Conservation (phyloP, 768 basidiomycete genomes). For the Amanita phalloides region DNA sequence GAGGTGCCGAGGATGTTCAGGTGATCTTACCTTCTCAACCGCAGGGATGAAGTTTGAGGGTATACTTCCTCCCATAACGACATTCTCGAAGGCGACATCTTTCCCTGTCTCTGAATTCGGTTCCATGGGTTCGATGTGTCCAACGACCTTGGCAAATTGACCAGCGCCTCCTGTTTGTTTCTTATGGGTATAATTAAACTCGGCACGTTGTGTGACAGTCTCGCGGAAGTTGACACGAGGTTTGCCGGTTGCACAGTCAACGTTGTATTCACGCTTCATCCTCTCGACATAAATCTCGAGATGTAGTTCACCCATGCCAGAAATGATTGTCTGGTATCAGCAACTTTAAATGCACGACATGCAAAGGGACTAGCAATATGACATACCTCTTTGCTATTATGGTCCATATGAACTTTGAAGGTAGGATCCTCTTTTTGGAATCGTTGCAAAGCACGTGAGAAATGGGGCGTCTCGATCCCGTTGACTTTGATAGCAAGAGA, state of each 20-base stretch:
- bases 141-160: slow-evolving; percentile 90
- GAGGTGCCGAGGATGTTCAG: neutral
- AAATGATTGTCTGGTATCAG: slow-evolving; percentile 84
- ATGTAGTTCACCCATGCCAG: slow-evolving; percentile 98
- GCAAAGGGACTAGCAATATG: neutral
- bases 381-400: slow-evolving; percentile 83
- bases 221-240: slow-evolving; percentile 96
- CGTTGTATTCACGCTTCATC: slow-evolving; percentile 96
- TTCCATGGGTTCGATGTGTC: slow-evolving; percentile 85
- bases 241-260: slow-evolving; percentile 87
- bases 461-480: slow-evolving; percentile 91
- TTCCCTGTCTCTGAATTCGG: slow-evolving; percentile 65
- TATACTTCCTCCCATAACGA: slow-evolving; percentile 88
- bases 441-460: slow-evolving; percentile 91
- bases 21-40: slow-evolving; percentile 70
- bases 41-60: slow-evolving; percentile 90
- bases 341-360: neutral
- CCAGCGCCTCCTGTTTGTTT: slow-evolving; percentile 98
- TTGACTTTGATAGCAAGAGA: slow-evolving; percentile 89
- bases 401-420: slow-evolving; percentile 93
- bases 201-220: slow-evolving; percentile 73
- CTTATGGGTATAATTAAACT: slow-evolving; percentile 91
- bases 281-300: slow-evolving; percentile 99
- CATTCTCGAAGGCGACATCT: slow-evolving; percentile 74
- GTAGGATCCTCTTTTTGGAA: slow-evolving; percentile 99